Evolutionary conservation across 352 stramenopile species (phyloP), one percentile per base, ranked within the genome.

Genomic region (Aphanomyces astaci): DNA sequence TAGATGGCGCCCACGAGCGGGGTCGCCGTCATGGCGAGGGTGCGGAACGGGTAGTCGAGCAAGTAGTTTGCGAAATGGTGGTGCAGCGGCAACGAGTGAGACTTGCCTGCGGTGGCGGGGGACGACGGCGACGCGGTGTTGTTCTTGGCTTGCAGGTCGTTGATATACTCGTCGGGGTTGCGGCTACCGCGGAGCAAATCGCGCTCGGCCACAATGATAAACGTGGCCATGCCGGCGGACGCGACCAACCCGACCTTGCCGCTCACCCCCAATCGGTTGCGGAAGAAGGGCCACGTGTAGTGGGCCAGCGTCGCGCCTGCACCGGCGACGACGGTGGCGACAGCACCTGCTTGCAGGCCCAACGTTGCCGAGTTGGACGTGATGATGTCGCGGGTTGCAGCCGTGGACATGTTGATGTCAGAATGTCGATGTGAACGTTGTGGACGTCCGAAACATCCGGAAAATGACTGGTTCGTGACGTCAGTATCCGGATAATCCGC

Each of bases 11-110:
- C 83, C 0, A 94, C 85, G 9, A 90, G 67, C 7, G 85, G 85
- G 11, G 71, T 72, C 51, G 82, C 84, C 4, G 89, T 75, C 0
- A 72, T 66, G 27, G 79, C 63, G 19, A 94, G 62, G n/a, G 77
- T 73, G 33, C 76, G 76, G 73, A 90, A 94, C 70, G 85, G 85
- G 72, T 92, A 77, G 68, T 94, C 85, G 70, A 89, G 91, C 63
- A 94, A 59, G 43, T 81, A 80, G 75, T 94, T 94, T 65, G 83
- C 83, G 10, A 72, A 45, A n/a, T 73, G 75, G 57, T 92, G 78
- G 75, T 85, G 78, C 62, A 78, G 70, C 67, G 81, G 80, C 51
- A 92, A 79, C 24, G 66, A 49, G 24, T 77, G 76, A 36, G 54
- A 56, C 32, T 76, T 67, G 40, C 82, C 55, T 54, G 64, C 36